Conservation (phyloP, 2,329 filamentous ascomycete species). For the Pyricularia sp. region DNA sequence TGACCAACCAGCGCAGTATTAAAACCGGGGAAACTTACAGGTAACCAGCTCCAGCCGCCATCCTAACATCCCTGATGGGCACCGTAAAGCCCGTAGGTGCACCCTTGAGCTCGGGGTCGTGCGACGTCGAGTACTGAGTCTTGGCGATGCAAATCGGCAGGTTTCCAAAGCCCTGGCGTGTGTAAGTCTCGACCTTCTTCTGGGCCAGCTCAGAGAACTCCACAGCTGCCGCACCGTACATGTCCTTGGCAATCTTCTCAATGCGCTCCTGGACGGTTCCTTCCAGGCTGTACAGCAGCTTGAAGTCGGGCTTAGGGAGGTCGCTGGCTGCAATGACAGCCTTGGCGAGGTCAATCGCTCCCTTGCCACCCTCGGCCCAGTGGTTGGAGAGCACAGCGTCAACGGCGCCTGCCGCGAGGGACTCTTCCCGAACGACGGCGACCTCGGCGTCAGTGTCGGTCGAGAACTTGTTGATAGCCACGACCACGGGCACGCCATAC, state of each 20-base stretch:
- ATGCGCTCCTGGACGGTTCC: constrained; percentile 81
- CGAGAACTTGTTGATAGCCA: constrained; percentile 93
- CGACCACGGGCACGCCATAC: constrained; percentile 89
- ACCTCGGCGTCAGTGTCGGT: constrained; percentile 93
- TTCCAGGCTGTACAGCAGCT: constrained; percentile 74
- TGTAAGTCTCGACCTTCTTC: constrained; percentile 94
- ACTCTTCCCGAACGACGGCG: constrained; percentile 79
- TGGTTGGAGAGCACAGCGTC: constrained; percentile 92
- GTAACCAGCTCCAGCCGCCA: constrained; percentile 92
- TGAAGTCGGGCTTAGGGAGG: constrained; percentile 71
- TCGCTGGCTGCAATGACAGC: constrained; percentile 75
- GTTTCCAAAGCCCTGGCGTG: constrained; percentile 82
- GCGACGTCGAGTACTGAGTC: constrained; percentile 94
- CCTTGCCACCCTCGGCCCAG: constrained; percentile 91
- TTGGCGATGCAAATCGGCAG: constrained; percentile 95
- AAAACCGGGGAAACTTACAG: constrained; percentile 45
- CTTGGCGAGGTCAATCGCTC: constrained; percentile 80
- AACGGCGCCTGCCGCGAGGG: constrained; percentile 83
- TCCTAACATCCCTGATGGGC: constrained; percentile 84
- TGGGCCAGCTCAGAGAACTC: constrained; percentile 92
- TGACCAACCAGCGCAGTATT: not conserved
- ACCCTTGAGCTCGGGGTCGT: constrained; percentile 89
- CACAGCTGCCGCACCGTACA: constrained; percentile 87
- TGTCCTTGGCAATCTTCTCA: constrained; percentile 74
- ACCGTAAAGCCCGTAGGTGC: constrained; percentile 91